These are phyloP conservation scores for Adansonia madagascariensis DNA, from an alignment of 441 rosid species.

Conservation along the genomic window DNA sequence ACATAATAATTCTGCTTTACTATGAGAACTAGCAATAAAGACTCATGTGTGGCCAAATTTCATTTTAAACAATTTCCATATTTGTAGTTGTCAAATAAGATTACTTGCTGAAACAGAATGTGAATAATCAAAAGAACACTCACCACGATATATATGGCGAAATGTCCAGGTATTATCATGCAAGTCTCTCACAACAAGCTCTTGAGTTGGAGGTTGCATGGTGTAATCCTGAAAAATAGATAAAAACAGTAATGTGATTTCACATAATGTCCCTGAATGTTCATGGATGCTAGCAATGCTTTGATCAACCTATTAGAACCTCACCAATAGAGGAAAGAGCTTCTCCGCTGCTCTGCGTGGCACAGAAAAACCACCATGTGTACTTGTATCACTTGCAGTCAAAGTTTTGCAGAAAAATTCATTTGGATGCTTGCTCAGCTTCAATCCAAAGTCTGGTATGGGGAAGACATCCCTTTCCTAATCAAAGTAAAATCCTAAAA, in stretches of 20 bases:
- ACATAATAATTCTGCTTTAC: background rate
- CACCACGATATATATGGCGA: slow-evolving; percentile 96
- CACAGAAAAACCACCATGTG: slow-evolving; percentile 98
- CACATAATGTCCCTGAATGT: background rate
- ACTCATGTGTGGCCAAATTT: background rate
- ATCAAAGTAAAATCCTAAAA: slow-evolving; percentile 20
- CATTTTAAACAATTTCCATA: background rate
- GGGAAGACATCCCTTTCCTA: slow-evolving; percentile 94
- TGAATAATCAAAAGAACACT: slow-evolving; percentile 23
- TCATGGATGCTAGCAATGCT: background rate
- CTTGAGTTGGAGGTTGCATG: slow-evolving; percentile 95
- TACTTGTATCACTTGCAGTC: slow-evolving; percentile 95
- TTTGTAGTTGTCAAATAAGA: background rate
- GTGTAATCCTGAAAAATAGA: slow-evolving; percentile 66
- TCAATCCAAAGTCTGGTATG: slow-evolving; percentile 84
- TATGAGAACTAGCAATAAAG: background rate
- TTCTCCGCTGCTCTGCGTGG: slow-evolving; percentile 98
- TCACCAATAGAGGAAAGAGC: slow-evolving; percentile 90
- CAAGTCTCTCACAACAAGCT: slow-evolving; percentile 90
- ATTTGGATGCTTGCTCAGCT: slow-evolving; percentile 83
- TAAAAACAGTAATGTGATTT: background rate
- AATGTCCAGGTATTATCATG: slow-evolving; percentile 97
- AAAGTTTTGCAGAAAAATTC: slow-evolving; percentile 94
- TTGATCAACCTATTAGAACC: slow-evolving; percentile 26
- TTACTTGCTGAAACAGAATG: background rate